A percentile compares a stretch with the other conserved stretches of the same genome.
Evolutionary conservation across 257 asterid species (phyloP).

Genomic region (Ilex aquifolium): DNA sequence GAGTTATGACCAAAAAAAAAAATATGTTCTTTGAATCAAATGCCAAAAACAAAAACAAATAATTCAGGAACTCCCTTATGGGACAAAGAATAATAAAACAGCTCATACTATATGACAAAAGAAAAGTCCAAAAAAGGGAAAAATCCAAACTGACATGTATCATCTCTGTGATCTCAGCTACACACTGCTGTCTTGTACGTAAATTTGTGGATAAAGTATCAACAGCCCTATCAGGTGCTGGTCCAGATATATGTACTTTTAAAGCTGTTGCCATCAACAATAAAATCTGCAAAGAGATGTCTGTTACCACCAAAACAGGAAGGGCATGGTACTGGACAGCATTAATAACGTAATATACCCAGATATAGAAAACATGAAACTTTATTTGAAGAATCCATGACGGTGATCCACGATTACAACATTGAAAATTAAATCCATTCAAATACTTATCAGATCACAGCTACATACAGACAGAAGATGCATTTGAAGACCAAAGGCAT

Average conservation of each 20-base stretch:
- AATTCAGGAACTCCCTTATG: background rate
- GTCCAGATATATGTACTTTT: constrained; percentile 44
- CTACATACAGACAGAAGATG: no score
- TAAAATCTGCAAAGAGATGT: constrained; percentile 49
- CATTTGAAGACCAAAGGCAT: no score
- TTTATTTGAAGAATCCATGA: no score
- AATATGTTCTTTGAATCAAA: no score
- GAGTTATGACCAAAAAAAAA: no score
- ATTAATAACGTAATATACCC: no score
- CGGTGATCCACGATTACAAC: no score
- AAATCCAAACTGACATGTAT: constrained; percentile 61
- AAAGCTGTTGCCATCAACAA: constrained; percentile 98
- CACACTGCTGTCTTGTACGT: constrained; percentile 81
- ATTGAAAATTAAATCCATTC: no score
- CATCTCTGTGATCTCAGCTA: constrained; percentile 97
- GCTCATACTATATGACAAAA: constrained; percentile 1
- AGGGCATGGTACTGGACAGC: background rate
- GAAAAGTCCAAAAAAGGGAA: background rate
- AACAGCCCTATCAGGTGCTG: constrained; percentile 36
- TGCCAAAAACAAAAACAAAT: no score
- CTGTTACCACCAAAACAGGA: background rate
- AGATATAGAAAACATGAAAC: no score
- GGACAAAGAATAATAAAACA: background rate
- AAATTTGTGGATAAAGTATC: constrained; percentile 44
- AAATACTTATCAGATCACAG: no score